Base-by-base conservation (phyloP, 129 eudicot species). In the Cynara cardunculus region DNA sequence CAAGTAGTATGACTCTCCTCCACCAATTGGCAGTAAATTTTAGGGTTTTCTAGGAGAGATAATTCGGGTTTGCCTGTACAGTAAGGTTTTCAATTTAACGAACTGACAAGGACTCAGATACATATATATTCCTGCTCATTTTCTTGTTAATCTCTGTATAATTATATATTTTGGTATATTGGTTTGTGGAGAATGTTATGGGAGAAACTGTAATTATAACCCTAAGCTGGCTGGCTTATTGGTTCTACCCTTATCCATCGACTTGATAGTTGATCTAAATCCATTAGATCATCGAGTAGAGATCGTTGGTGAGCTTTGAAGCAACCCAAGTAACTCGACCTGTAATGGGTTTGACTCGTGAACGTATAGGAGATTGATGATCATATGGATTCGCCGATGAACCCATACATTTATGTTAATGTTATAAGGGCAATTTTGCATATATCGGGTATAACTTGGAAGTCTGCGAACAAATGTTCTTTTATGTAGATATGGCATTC, bases 51-150 rank as follows among this genome's bases (percentile, higher is more conserved):
- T 82, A 77, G 73, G 78, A 18, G 30, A 35, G 28, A 46, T 82
- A 80, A 73, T 82, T 77, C 70, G 74, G 78, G 65, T 84, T 82
- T 67, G 82, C 73, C 72, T 87, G 93, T 87, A 87, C 84, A 89
- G 91, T 64, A 80, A 37, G 81, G 76, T 65, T 49, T 73, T 73
- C 72, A 85, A 81, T 80, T 72, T 71, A 75, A 76, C 74, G 59
- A 65, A 49, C 82, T 76, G 74, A 73, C 6, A 74, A 78, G 53
- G 25, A 64, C 25, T 79, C 78, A 1, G 66, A 75, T 46, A 73
- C 71, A 82, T 70, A 61, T 59, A 61, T 77, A 49, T 49, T 49
- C 62, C 19, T 72, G 27, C 8, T 64, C 69, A 19, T 22, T 64
- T 64, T 64, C 76, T 18, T 77, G 14, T 12, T 61, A 4, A 19